Evolutionary conservation across 805 yeast genomes (phyloP).

Genomic region (Citeromyces nyonsensis): DNA sequence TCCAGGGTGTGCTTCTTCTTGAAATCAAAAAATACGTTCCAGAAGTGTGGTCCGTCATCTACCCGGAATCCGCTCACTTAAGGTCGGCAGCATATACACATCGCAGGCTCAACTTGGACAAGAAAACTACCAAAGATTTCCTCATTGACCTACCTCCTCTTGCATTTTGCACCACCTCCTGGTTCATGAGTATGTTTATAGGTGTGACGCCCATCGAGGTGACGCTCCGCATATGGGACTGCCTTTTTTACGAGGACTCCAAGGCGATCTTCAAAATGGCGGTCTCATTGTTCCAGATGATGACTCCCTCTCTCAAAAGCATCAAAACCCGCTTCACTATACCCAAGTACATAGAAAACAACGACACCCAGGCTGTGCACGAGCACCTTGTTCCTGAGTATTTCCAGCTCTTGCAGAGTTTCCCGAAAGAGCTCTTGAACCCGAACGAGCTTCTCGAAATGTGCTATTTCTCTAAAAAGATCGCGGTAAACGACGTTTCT

Average conservation of each 20-base stretch:
- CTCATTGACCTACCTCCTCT: conserved; percentile 75
- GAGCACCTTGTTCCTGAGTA: conserved; percentile 21
- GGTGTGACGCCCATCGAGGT: conserved; percentile 85
- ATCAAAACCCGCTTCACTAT: conserved; percentile 1
- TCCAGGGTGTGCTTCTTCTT: conserved; percentile 87
- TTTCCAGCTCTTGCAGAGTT: conserved; percentile 76
- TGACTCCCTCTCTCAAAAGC: conserved; percentile 26
- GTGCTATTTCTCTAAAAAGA: conserved; percentile 44
- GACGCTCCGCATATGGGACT: conserved; percentile 86
- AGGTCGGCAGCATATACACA: conserved; percentile 5
- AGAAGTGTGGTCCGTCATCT: conserved; percentile 48
- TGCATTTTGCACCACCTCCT: conserved; percentile 84
- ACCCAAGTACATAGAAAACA: conserved; percentile 4
- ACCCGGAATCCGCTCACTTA: conserved; percentile 4
- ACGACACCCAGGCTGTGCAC: conserved; percentile 5
- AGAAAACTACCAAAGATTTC: conserved; percentile 23
- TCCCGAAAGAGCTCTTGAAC: conserved; percentile 57
- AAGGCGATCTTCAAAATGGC: conserved; percentile 75
- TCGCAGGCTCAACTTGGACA: conserved; percentile 11
- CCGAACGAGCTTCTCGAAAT: conserved; percentile 56
- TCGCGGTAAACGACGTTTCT: conserved; percentile 41
- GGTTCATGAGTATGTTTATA: conserved; percentile 97
- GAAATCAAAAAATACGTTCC: conserved; percentile 79
- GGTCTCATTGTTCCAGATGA: conserved; percentile 59
- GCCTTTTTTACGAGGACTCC: conserved; percentile 83